Conservation (phyloP, 257 asterid species). For the Solanum pimpinellifolium region DNA sequence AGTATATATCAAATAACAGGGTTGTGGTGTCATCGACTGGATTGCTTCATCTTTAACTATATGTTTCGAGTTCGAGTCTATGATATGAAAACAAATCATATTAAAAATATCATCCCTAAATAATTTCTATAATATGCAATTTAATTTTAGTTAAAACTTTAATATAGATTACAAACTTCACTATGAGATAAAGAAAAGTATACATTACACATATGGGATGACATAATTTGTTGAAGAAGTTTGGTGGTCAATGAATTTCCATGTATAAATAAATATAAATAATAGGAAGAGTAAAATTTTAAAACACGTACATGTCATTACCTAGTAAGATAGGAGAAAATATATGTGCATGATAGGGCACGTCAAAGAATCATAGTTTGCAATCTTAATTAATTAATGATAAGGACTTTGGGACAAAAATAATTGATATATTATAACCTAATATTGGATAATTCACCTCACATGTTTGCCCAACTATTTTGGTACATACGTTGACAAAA, state of each 20-base stretch:
- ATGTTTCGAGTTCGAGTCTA: too few species aligned
- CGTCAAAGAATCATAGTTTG: not conserved
- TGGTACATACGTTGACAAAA: conserved; percentile 8
- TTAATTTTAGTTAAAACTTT: fast-evolving
- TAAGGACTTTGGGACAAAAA: conserved; percentile 3
- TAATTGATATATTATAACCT: conserved; percentile 13
- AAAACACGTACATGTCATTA: not conserved
- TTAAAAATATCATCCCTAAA: fast-evolving
- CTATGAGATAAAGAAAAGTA: too few species aligned
- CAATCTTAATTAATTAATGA: not conserved
- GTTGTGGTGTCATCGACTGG: not conserved
- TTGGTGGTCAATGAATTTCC: not conserved
- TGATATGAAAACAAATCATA: too few species aligned
- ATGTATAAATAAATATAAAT: not conserved
- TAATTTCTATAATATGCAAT: fast-evolving
- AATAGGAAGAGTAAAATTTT: not conserved
- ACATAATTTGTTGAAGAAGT: not conserved
- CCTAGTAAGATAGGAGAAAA: not conserved
- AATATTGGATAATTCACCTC: conserved; percentile 14
- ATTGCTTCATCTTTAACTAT: not conserved
- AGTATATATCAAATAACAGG: not conserved
- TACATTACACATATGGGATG: not conserved
- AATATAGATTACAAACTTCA: not conserved
- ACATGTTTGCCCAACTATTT: conserved; percentile 17
- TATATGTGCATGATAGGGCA: not conserved